phyloP scores from a whole-genome alignment of 352 stramenopile species.

The Phytopythium aichiense region DNA sequence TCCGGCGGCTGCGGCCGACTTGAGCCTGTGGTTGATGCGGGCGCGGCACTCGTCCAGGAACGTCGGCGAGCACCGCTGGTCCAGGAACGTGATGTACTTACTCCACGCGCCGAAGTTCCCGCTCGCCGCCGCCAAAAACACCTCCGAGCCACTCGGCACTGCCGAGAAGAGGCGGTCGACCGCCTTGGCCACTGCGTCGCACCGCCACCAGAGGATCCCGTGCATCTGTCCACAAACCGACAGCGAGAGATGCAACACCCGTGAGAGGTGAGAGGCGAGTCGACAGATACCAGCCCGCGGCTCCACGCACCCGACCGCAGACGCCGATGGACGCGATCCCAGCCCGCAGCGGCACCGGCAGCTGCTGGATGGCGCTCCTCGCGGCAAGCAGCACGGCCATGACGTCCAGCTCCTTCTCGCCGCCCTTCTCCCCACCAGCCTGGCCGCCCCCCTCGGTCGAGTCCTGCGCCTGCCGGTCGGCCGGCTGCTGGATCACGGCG shows the following conservation, averaged over 20 bases:
- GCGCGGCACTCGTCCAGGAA: constrained; percentile 32
- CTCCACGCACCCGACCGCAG: constrained; percentile 47
- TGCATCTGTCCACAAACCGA: constrained; percentile 47
- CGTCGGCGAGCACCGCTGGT: constrained; percentile 47
- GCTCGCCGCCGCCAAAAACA: not conserved
- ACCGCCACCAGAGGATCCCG: constrained; percentile 73
- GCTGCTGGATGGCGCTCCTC: constrained; percentile 16
- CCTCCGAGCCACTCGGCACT: not conserved
- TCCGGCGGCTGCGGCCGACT: constrained; percentile 6
- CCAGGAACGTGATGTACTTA: constrained; percentile 62
- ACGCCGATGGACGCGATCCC: constrained; percentile 40
- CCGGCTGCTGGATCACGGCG: constrained; percentile 15
- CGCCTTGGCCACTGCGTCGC: constrained; percentile 21
- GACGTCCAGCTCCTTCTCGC: constrained; percentile 23
- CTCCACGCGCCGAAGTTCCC: constrained; percentile 30
- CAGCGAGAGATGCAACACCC: not conserved
- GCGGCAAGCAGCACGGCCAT: constrained; percentile 29
- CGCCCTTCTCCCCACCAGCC: not conserved
- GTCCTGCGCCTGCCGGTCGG: not conserved
- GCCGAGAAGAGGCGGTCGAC: constrained; percentile 14
- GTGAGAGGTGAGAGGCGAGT: not conserved
- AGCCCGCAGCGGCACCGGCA: constrained; percentile 17
- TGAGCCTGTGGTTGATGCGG: constrained; percentile 6
- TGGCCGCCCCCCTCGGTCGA: constrained; percentile 1
- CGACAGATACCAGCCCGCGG: not conserved